phyloP scores from a whole-genome alignment of 1,284 basidiomycete species.

The Ustilago curta region DNA sequence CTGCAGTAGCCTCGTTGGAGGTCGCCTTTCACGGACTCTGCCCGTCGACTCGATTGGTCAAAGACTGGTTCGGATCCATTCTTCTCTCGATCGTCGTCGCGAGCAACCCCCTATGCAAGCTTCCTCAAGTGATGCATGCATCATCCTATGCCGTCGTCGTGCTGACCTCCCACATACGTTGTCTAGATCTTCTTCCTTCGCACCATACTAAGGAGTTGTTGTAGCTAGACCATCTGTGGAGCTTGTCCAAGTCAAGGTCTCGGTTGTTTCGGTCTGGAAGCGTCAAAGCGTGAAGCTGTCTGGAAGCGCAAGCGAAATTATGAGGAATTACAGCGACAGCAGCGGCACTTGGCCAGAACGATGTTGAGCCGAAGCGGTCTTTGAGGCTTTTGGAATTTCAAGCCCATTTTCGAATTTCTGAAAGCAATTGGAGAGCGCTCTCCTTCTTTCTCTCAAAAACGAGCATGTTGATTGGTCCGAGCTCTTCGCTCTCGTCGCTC shows the following conservation, averaged over 20 bases:
- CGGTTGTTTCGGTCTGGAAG: conserved; percentile 28
- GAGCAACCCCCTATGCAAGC: neutral
- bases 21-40: conserved; percentile 29
- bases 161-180: no score
- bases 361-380: conserved; percentile 19
- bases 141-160: neutral
- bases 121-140: neutral
- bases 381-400: conserved; percentile 4
- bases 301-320: conserved; percentile 26
- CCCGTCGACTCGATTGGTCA: conserved; percentile 13
- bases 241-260: neutral
- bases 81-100: conserved; percentile 15
- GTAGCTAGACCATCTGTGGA: no score
- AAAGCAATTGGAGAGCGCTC: neutral
- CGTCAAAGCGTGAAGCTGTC: neutral
- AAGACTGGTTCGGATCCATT: neutral
- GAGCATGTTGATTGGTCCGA: conserved; percentile 45
- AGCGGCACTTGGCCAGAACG: conserved; percentile 11
- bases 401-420: neutral
- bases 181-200: neutral
- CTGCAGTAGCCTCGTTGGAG: neutral
- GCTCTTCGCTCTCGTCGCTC: conserved; percentile 18
- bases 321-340: conserved; percentile 29
- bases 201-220: no score
- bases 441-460: conserved; percentile 23